Percentiles rank a stretch among this genome's conserved stretches.
Conservation (phyloP, 257 asterid species). For the Cinchona pubescens region DNA sequence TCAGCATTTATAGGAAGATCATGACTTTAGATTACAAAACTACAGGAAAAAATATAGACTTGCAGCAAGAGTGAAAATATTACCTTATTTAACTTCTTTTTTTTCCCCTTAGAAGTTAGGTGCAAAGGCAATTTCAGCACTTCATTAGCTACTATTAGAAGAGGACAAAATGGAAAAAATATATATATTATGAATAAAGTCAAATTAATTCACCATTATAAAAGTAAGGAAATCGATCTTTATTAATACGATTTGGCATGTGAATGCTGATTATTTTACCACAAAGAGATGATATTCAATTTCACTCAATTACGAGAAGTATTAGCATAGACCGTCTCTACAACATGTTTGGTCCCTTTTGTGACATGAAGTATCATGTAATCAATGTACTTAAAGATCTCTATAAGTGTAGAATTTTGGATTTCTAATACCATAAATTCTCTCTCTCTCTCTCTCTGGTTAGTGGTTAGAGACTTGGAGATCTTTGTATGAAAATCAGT, state of each 20-base stretch:
- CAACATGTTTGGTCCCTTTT: constrained; percentile 3
- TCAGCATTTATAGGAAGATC: not conserved
- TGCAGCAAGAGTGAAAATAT: not conserved
- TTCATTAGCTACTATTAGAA: not conserved
- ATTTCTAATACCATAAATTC: not conserved
- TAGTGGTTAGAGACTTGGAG: not conserved
- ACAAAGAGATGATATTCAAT: not conserved
- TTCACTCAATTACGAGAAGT: not conserved
- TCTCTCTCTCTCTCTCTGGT: not conserved
- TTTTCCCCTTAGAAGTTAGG: not conserved
- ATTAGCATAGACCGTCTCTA: constrained; percentile 8
- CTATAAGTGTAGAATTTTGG: not conserved
- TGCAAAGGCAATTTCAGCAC: not conserved
- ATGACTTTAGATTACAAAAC: not conserved
- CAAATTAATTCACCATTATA: not conserved
- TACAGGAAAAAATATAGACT: not conserved
- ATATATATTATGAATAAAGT: not conserved
- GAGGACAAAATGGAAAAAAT: not conserved
- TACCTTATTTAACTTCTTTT: not conserved
- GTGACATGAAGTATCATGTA: not conserved
- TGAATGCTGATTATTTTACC: not conserved
- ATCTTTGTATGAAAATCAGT: not conserved
- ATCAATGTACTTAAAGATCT: not conserved
- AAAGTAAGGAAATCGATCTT: not conserved
- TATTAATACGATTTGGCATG: not conserved